A percentile compares a stretch with the other conserved stretches of the same genome.
These are phyloP conservation scores for Peronospora destructor DNA, from an alignment of 352 stramenopile species.

Conservation along the genomic window DNA sequence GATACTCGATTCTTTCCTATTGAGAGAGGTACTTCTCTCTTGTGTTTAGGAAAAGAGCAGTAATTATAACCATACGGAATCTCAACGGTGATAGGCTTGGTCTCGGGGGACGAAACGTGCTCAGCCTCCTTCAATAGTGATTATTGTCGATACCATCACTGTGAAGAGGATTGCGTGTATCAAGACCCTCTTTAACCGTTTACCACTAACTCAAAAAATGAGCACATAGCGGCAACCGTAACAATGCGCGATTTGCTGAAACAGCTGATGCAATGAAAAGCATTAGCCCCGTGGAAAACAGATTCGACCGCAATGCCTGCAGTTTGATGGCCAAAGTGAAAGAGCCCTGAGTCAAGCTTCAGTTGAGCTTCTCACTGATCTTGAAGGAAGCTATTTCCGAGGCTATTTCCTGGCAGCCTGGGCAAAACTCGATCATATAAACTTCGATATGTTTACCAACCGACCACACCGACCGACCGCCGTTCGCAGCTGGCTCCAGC, in stretches of 20 bases:
- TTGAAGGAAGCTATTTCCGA: no score
- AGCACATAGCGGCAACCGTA: not conserved
- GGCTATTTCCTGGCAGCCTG: not conserved
- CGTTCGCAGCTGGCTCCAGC: constrained; percentile 10
- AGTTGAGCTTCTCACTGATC: not conserved
- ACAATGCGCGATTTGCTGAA: constrained; percentile 3
- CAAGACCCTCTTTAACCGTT: not conserved
- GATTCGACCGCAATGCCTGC: not conserved
- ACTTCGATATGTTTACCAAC: constrained; percentile 17
- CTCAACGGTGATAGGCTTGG: no score
- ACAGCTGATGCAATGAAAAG: not conserved
- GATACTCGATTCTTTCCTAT: no score
- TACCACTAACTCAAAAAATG: not conserved
- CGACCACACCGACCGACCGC: constrained; percentile 23
- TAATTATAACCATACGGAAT: no score
- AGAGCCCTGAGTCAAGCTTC: not conserved
- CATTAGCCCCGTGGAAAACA: not conserved
- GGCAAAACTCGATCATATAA: constrained; percentile 21
- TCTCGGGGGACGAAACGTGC: no score
- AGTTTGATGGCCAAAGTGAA: no score
- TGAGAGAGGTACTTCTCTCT: no score
- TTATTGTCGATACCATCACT: not conserved
- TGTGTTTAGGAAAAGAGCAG: no score
- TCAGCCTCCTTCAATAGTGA: no score
- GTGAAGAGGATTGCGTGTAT: not conserved